Base-by-base conservation (phyloP, 1,284 basidiomycete genomes). In the Irpex sp. region DNA sequence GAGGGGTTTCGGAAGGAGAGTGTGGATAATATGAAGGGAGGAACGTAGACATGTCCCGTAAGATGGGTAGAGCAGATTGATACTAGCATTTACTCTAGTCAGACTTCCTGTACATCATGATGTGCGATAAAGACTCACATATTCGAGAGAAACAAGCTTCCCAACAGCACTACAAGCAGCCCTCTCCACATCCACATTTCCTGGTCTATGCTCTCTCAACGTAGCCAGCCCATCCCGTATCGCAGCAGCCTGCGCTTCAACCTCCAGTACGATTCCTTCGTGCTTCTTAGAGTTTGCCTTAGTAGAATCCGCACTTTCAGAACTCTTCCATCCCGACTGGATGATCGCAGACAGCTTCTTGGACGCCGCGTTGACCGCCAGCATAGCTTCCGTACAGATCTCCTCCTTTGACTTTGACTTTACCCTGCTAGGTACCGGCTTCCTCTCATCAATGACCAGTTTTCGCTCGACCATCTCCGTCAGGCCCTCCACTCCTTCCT, bases 141-240 rank as follows among this genome's bases (percentile, higher is more conserved):
- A 77, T 66, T 90, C 88, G 57, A 92, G 72, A 34, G 80, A 70
- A 15, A 91, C 76, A 0, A 92, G 74, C 70, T 91, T 92, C 8
- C 83, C 85, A 5, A 85, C 71, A 3, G 92, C 75, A 65, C 85
- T 87, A 58, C 81, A 81, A 1, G 88, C 89, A 0, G 88, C 89
- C 48, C 87, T 80, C 73, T 93, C 92, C 2, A 91, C 80, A 68
- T 92, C 87, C 15, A 89, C n/a, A 64, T 83, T 81, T 2, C 74
- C 76, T 0, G 80, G 76, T 34, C 72, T 76, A 13, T 84, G 61
- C n/a, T 72, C 71, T 57, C 89, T 77, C 44, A 91, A 72, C 0
- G 73, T 68, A 1, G 66, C 66, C 6, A 91, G 71, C 60, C 82
- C 77, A 55, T 77, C 78, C 36, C 67, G 68, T 0, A 76, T 76